Percentiles rank a stretch among this genome's conserved stretches.
Conservation (phyloP, 495 filamentous ascomycete species). For the Rostrohypoxylon terebratum region DNA sequence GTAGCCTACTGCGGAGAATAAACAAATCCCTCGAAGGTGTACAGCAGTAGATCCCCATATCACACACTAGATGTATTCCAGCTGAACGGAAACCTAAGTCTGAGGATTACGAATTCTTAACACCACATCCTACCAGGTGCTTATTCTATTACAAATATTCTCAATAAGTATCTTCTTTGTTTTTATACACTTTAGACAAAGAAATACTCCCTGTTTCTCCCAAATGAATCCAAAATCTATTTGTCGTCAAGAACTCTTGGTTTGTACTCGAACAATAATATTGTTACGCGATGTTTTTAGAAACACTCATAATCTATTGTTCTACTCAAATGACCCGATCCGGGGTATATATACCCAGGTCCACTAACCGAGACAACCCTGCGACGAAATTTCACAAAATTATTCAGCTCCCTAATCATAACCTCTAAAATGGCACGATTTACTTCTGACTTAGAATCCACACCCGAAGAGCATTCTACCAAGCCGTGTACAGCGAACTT, state of each 20-base stretch:
- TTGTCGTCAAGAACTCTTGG: neutral
- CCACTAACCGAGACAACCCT: neutral
- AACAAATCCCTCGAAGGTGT: neutral
- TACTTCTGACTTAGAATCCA: neutral
- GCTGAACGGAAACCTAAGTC: neutral
- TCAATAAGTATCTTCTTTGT: neutral
- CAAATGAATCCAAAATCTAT: neutral
- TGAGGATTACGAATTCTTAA: neutral
- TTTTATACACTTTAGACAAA: neutral
- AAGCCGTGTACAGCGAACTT: constrained; percentile 1
- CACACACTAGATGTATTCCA: neutral
- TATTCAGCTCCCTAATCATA: neutral
- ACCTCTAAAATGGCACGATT: neutral
- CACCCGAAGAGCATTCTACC: neutral
- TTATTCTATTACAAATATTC: neutral
- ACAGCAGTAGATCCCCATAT: neutral
- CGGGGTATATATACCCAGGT: neutral
- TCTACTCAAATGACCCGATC: neutral
- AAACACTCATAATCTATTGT: neutral
- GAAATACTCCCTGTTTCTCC: neutral
- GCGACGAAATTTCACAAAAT: neutral
- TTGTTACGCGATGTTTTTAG: neutral
- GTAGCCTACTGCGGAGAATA: neutral
- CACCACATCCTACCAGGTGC: too few species aligned
- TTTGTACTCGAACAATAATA: neutral